Evolutionary conservation across 257 asterid genomes (phyloP).

Genomic region (Solanum phureja): DNA sequence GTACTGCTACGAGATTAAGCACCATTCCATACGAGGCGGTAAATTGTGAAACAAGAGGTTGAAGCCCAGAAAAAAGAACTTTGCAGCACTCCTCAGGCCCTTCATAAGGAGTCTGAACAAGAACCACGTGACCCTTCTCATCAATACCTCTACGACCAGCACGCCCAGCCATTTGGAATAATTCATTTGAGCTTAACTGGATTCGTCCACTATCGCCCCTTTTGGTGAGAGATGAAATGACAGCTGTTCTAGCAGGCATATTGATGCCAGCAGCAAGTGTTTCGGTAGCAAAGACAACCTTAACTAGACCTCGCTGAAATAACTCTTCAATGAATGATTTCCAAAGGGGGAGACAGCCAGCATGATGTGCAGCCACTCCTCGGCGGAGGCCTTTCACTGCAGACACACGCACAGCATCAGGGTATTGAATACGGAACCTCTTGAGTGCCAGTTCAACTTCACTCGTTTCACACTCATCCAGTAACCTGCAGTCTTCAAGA

Average conservation of each 20-base stretch:
- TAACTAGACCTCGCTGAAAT: constrained; percentile 84
- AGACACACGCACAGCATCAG: constrained; percentile 91
- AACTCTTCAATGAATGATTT: constrained; percentile 89
- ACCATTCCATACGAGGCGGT: constrained; percentile 99
- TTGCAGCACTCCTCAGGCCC: constrained; percentile 95
- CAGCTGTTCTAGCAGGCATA: constrained; percentile 99
- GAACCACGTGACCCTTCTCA: constrained; percentile 80
- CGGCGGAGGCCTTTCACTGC: constrained; percentile 86
- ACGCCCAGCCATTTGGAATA: constrained; percentile 99
- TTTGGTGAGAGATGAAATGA: constrained; percentile 89
- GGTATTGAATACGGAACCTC: constrained; percentile 69
- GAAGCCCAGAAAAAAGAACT: constrained; percentile 86
- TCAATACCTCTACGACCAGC: constrained; percentile 99
- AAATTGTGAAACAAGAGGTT: constrained; percentile 95
- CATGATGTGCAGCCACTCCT: constrained; percentile 97
- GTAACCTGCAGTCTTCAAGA: constrained; percentile 58
- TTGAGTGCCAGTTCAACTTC: constrained; percentile 92
- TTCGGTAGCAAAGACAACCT: constrained; percentile 97
- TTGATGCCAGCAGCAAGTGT: constrained; percentile 99
- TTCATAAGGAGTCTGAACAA: constrained; percentile 85
- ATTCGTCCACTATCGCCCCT: constrained; percentile 82
- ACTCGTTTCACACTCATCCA: constrained; percentile 77
- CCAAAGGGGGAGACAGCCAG: constrained; percentile 99
- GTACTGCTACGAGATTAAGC: constrained; percentile 92
- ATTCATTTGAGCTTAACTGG: constrained; percentile 68